Evolutionary conservation across 1,284 basidiomycete genomes (phyloP), one percentile per base, ranked within the genome.

Genomic region (Retiboletus flavoniger): DNA sequence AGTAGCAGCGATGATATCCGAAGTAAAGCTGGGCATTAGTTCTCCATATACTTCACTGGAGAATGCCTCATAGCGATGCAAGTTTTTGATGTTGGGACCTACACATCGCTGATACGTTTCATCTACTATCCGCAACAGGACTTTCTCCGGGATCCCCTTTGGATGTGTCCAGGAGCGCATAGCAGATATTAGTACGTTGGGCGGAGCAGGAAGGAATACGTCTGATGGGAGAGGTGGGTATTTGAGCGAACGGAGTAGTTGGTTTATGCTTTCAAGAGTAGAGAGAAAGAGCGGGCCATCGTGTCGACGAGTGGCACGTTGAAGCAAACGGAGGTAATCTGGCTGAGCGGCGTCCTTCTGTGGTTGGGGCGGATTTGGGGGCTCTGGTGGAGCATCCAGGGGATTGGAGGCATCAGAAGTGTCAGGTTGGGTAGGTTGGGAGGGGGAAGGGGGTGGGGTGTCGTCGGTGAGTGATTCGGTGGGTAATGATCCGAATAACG

Each of bases 21-120:
- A 76, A 4, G 84, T 78, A 53, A 91, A 78, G 28, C 78, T 77
- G 0, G 86, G 86, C 79, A 86, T 83, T 26, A 91, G 77, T 60
- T 91, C 89, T 46, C 89, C 89, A 58, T 91, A 91, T 11, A 87
- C 85, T 21, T 82, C 81, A 58, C 83, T 86, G 16, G 86, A 85
- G 69, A 89, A 91, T 0, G 88, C 84, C 59, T 83, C 80, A 63
- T 91, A 91, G 55, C 81, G 79, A 59, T 78, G 79, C 41, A 91
- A 76, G 53, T 74, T 77, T 44, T 76, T 76, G 24, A 87, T 80
- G 61, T 87, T 79, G 0, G 89, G 89, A 6, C 87, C 87, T 2
- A 90, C 87, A 24, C 80, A 81, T 31, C 89, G 83, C 62, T 91
- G 89, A 63, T 91, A 91, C 35, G 85, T 87, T 71, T 91, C 89